Evolutionary conservation across 1,284 basidiomycete genomes (phyloP), one percentile per base, ranked within the genome.

Genomic region (Omphalotus olearius): DNA sequence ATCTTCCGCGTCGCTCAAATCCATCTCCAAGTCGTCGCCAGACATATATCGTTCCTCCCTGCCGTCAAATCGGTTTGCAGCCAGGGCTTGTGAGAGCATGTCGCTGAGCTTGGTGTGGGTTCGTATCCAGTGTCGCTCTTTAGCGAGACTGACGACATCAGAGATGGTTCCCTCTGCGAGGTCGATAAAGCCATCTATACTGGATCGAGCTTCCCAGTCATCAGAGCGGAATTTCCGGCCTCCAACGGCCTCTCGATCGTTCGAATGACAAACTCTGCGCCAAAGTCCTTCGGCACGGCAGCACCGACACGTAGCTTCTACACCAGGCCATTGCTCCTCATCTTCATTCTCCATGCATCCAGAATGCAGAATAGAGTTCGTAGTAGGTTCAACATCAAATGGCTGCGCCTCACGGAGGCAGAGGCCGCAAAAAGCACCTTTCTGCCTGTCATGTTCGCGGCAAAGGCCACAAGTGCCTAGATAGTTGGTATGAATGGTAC

Each of bases 101-200:
- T 85, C 82, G 2, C 69, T 69, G 50, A 88, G 71, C 57, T 82
- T 81, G 0, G 86, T 89, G 61, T 80, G 66, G 47, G 68, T 73
- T 39, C 79, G 69, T 44, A 89, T 64, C 87, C 87, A 90, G 49
- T 74, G 70, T 64, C 85, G 85, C 63, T 89, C 87, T 55, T 78
- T 70, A 25, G 82, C 82, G 23, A 82, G 62, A 39, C 61, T 62
- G 28, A 88, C 63, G n/a, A 88, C 79, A 43, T 85, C 81, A 25
- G 64, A 59, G 51, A 88, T 75, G 1, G 71, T 75, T n/a, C 87
- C 87, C 57, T 90, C 87, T 2, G 79, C 85, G 16, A 83, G 69
- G 49, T 88, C 85, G 39, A 89, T 65, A 66, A 86, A 89, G 11
- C 75, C 73, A 50, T 85, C 83, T 4, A 89, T 13, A 13, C 37